Evolutionary conservation across 225 moss, liverwort and hornwort species (phyloP).

Genomic region (Marchantia paleacea): DNA sequence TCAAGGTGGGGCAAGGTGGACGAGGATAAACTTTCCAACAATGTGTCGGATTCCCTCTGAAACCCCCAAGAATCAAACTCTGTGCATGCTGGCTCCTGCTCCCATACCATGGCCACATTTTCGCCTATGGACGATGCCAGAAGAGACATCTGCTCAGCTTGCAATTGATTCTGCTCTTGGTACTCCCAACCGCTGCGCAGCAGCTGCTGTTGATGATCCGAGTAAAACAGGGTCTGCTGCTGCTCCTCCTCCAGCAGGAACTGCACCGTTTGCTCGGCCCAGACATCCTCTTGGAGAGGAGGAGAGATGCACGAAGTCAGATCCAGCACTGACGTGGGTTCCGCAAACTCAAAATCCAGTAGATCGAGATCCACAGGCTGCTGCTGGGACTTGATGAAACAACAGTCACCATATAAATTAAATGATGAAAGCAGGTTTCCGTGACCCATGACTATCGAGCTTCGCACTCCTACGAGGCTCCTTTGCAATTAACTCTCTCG

Average conservation of each 20-base stretch:
- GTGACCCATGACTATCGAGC: neutral
- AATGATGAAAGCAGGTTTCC: neutral
- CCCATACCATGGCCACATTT: neutral
- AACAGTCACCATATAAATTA: neutral
- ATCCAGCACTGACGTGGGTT: too few relatives aligned
- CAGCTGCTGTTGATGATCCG: too few relatives aligned
- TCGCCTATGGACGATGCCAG: neutral
- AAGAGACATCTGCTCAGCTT: neutral
- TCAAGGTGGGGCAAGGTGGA: slow-evolving; percentile 3
- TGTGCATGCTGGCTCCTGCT: neutral
- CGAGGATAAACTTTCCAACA: neutral
- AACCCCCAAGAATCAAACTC: neutral
- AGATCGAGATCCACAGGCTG: neutral
- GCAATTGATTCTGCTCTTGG: neutral
- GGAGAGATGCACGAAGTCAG: too few relatives aligned
- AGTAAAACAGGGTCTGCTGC: too few relatives aligned
- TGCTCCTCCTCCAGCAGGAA: too few relatives aligned
- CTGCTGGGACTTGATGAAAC: neutral
- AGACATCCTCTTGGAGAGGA: too few relatives aligned
- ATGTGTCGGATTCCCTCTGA: neutral
- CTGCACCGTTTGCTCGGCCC: too few relatives aligned
- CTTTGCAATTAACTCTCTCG: neutral
- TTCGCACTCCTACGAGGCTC: too few relatives aligned
- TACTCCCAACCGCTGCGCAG: too few relatives aligned
- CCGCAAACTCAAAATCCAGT: neutral